Conservation (phyloP, 192 early-diverging fungal genomes). For the Entomortierella beljakovae region DNA sequence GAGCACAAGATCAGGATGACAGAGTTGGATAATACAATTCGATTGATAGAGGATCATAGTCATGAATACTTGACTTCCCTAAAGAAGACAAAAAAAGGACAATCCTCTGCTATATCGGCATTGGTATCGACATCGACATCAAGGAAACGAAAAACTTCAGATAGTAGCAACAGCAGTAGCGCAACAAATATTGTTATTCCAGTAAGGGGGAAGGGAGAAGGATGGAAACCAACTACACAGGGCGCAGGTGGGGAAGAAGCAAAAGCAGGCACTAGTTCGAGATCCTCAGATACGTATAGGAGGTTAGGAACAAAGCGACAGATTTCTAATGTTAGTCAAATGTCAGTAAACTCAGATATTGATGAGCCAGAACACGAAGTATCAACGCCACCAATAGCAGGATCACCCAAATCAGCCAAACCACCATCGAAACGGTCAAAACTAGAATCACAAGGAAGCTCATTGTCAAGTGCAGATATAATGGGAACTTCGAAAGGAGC, state of each 20-base stretch:
- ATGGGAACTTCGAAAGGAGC: slow-evolving; percentile 18
- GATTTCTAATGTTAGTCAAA: slow-evolving; percentile 44
- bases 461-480: slow-evolving; percentile 19
- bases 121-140: slow-evolving; percentile 7
- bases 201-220: slow-evolving; percentile 5
- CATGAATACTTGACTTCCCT: slow-evolving; percentile 21
- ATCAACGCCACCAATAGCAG: neutral
- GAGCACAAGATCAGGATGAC: slow-evolving; percentile 35
- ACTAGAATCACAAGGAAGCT: slow-evolving; percentile 5
- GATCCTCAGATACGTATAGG: neutral
- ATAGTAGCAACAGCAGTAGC: neutral
- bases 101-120: neutral
- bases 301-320: slow-evolving; percentile 17
- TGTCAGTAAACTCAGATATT: slow-evolving; percentile 29
- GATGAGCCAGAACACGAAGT: slow-evolving; percentile 20
- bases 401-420: neutral
- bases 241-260: neutral
- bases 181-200: slow-evolving; percentile 11
- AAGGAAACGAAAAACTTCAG: slow-evolving; percentile 19
- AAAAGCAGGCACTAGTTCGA: neutral
- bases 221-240: neutral
- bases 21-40: slow-evolving; percentile 43
- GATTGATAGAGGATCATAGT: slow-evolving; percentile 25
- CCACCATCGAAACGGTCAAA: slow-evolving; percentile 32
- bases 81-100: slow-evolving; percentile 2